Evolutionary conservation across 179 eudicot species (phyloP).

Genomic region (Pouteria campechiana): DNA sequence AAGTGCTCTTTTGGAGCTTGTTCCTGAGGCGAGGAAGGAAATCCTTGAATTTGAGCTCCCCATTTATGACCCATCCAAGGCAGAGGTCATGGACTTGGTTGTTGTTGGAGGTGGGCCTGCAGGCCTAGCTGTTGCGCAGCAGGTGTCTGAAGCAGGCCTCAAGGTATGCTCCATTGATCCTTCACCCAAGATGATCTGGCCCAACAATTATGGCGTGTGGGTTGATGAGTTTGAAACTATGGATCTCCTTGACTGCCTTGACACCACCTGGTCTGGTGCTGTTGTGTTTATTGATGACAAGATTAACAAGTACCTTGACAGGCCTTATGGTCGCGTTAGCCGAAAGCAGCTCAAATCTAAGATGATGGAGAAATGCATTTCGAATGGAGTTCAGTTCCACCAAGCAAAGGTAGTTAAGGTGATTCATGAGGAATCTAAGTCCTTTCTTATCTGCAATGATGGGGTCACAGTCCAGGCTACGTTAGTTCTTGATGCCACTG

Average conservation of each 20-base stretch:
- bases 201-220: conserved; percentile 99
- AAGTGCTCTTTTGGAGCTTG: conserved; percentile 79
- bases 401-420: conserved; percentile 84
- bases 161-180: conserved; percentile 94
- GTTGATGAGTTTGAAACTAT: conserved; percentile 98
- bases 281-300: conserved; percentile 62
- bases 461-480: conserved; percentile 80
- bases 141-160: conserved; percentile 83
- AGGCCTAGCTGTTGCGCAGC: conserved; percentile 94
- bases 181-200: conserved; percentile 83
- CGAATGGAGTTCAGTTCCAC: conserved; percentile 83
- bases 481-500: conserved; percentile 96
- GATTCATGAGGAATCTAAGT: conserved; percentile 73
- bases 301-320: conserved; percentile 53
- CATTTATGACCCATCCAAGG: conserved; percentile 76
- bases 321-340: conserved; percentile 96
- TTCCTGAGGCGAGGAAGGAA: conserved; percentile 75
- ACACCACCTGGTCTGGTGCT: conserved; percentile 96
- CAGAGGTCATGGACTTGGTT: conserved; percentile 57
- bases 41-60: conserved; percentile 94
- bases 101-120: conserved; percentile 99
- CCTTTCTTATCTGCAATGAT: conserved; percentile 68
- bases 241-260: conserved; percentile 96
- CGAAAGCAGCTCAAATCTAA: conserved; percentile 80
- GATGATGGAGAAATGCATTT: conserved; percentile 92